A percentile compares a stretch with the other conserved stretches of the same genome.
These are phyloP conservation scores for Trichosporon sp. DNA, from an alignment of 1,284 basidiomycete genomes.

Conservation along the genomic window DNA sequence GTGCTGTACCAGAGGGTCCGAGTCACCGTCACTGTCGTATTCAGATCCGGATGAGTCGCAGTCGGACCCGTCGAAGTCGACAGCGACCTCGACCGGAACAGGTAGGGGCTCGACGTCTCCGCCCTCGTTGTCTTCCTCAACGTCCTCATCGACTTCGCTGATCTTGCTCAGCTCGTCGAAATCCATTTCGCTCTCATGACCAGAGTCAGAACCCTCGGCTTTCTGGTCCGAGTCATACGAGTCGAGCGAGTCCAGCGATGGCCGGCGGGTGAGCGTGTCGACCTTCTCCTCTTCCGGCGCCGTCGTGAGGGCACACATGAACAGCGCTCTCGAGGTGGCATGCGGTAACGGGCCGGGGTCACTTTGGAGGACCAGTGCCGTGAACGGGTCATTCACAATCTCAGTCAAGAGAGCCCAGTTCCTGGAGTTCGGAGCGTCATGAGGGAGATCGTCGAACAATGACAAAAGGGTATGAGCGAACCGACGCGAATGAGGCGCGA, in stretches of 20 bases:
- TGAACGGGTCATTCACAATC: conserved; percentile 14
- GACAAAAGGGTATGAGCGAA: neutral
- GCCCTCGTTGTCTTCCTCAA: neutral
- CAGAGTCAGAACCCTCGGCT: neutral
- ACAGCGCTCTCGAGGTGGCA: neutral
- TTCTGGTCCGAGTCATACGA: neutral
- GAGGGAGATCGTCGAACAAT: conserved; percentile 6
- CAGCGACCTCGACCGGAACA: neutral
- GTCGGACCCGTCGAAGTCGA: neutral
- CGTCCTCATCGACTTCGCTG: neutral
- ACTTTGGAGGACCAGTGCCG: neutral
- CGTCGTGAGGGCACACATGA: conserved; percentile 6
- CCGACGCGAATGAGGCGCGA: neutral
- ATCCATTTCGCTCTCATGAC: neutral
- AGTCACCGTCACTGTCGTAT: neutral
- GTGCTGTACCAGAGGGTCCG: neutral
- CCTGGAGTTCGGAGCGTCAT: neutral
- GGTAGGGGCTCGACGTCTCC: neutral
- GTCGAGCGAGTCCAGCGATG: neutral
- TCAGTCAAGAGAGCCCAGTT: neutral
- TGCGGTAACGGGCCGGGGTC: neutral
- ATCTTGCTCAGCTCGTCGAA: neutral
- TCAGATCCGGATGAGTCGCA: neutral
- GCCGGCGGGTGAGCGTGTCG: neutral
- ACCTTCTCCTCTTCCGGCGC: neutral